Percentiles rank a stretch among this genome's conserved stretches.
phyloP scores from a whole-genome alignment of 345 rosid genomes.

The Populus tremula region DNA sequence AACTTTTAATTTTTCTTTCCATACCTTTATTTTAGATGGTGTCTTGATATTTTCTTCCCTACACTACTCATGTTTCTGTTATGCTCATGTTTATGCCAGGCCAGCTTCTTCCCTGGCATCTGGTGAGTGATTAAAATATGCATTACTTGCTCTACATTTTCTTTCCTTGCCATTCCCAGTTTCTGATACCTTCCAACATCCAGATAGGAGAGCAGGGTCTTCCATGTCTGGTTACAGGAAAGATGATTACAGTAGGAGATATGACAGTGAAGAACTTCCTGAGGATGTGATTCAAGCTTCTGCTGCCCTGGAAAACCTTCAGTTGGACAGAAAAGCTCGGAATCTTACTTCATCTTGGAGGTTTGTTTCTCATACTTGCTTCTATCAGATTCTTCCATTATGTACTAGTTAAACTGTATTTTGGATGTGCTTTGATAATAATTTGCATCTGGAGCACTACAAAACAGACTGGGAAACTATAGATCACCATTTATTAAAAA shows the following conservation, averaged over 20 bases:
- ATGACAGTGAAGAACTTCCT: constrained; percentile 55
- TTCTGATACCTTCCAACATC: constrained; percentile 18
- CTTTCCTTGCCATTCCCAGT: constrained; percentile 2
- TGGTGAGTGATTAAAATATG: constrained; percentile 48
- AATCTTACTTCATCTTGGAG: constrained; percentile 91
- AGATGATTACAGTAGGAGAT: constrained; percentile 84
- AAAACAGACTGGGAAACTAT: background rate
- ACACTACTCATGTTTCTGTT: constrained; percentile 18
- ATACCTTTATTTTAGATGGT: background rate
- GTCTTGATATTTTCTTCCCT: background rate
- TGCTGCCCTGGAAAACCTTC: constrained; percentile 84
- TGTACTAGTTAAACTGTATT: background rate
- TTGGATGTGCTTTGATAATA: background rate
- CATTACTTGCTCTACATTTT: background rate
- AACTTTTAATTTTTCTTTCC: background rate
- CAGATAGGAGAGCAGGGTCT: constrained; percentile 85
- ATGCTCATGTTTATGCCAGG: constrained; percentile 37
- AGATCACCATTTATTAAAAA: background rate
- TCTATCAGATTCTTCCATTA: background rate
- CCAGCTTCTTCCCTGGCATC: constrained; percentile 56
- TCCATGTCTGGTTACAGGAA: constrained; percentile 68
- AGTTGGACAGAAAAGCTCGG: constrained; percentile 84
- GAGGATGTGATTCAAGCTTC: constrained; percentile 81
- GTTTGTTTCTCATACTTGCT: constrained; percentile 37
- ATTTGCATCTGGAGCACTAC: background rate